Conservation (phyloP, 2,329 filamentous ascomycete species). For the Colletotrichum chrysophilum region DNA sequence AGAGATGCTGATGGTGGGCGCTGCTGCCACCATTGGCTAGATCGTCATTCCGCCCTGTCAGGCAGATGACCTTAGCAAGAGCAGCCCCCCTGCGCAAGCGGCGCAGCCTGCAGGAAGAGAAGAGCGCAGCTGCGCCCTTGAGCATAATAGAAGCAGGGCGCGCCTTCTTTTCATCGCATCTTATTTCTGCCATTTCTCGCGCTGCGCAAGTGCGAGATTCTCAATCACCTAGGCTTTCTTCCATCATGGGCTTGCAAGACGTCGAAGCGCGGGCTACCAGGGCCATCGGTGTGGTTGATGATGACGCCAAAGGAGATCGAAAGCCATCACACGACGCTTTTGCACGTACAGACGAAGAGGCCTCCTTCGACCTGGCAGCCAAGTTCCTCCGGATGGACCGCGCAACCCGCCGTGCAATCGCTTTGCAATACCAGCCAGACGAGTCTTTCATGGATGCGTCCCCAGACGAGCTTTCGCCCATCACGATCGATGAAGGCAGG, state of each 20-base stretch:
- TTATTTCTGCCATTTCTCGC: background rate
- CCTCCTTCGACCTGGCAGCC: background rate
- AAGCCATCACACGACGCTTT: background rate
- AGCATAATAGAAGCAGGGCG: background rate
- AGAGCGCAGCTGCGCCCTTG: conserved; percentile 14
- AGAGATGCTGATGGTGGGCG: background rate
- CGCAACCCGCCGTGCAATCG: background rate
- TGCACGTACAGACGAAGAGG: background rate
- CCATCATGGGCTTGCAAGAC: background rate
- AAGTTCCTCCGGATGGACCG: conserved; percentile 5
- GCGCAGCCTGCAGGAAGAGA: conserved; percentile 5
- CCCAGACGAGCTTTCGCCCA: background rate
- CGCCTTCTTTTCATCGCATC: background rate
- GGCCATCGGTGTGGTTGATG: background rate
- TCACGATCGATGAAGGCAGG: background rate
- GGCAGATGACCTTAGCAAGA: background rate
- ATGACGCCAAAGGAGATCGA: background rate
- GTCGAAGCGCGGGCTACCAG: background rate
- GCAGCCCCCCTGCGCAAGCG: background rate
- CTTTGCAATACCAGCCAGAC: background rate
- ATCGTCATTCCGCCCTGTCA: background rate
- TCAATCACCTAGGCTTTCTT: background rate
- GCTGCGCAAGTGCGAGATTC: background rate
- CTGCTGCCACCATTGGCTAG: background rate
- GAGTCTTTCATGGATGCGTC: background rate